A percentile compares a stretch with the other conserved stretches of the same genome.
These are phyloP conservation scores for Plasmodium sp. DNA, from an alignment of 169 alveolate genomes.

Conservation along the genomic window DNA sequence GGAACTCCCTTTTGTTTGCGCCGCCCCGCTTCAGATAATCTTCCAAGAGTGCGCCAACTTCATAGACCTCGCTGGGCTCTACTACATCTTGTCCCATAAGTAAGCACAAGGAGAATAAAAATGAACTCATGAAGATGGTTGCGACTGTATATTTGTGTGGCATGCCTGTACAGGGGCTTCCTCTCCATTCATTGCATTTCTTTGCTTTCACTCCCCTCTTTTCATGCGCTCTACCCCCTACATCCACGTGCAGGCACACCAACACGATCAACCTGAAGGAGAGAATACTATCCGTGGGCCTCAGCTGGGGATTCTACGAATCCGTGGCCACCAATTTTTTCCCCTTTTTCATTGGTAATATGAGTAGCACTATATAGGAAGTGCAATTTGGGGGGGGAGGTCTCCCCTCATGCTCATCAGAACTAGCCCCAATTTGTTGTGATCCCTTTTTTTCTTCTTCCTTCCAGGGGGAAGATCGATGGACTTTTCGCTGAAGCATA, in stretches of 20 bases:
- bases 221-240: not conserved
- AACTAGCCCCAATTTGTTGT: not conserved
- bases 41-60: conserved; percentile 52
- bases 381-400: not conserved
- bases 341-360: conserved; percentile 51
- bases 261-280: conserved; percentile 24
- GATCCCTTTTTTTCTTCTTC: not conserved
- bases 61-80: conserved; percentile 47
- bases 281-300: conserved; percentile 63
- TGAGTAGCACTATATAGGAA: not conserved
- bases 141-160: not conserved
- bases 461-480: conserved; percentile 40
- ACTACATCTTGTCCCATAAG: conserved; percentile 49
- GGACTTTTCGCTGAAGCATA: conserved; percentile 64
- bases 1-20: not conserved
- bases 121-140: not conserved
- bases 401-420: not conserved
- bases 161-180: not conserved
- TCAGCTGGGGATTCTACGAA: conserved; percentile 71
- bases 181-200: not conserved
- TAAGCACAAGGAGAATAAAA: not conserved
- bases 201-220: not conserved
- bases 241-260: conserved; percentile 12
- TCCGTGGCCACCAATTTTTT: conserved; percentile 65
- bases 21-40: conserved; percentile 6